Evolutionary conservation across 2,329 filamentous ascomycete genomes (phyloP), one percentile per base, ranked within the genome.

Genomic region (Dactylella cylindrospora): DNA sequence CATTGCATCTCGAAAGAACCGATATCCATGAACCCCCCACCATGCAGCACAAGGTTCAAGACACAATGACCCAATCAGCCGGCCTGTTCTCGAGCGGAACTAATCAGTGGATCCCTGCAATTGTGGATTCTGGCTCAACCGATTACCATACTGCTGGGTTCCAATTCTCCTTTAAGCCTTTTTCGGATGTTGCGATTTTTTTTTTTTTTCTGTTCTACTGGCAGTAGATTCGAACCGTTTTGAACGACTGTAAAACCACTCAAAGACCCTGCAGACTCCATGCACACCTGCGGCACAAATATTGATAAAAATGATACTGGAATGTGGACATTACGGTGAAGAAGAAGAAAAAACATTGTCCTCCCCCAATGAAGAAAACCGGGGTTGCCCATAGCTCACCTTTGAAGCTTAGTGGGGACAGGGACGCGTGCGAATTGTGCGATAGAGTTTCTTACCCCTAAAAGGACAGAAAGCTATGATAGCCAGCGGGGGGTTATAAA

Each of bases 371-470:
- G 38, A 49, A 23, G 19, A 41, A 54, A 55, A 17, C 43, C 44
- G 40, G 54, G 43, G 43, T 45, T 23, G 13, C 19, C 41, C 26
- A 38, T 35, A 35, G 50, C 50, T 53, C 41, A 53, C 55, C 55
- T 43, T 61, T 53, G 49, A 36, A 51, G 54, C 35, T 41, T 25
- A 41, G 19, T 53, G 35, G 40, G n/a, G n/a, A n/a, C 54, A 47
- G 22, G 43, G 57, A 45, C 54, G 50, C 57, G 36, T 62, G 57
- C 57, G 49, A 53, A 54, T 54, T 62, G 43, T 47, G 49, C 43
- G 47, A 52, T 47, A 31, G 29, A 44, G 36, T 44, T 38, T 50
- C 47, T 22, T 41, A n/a, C 55, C 57, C 57, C 36, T 45, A 54
- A 53, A 40, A 17, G n/a, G 17, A 31, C 36, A 33, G 15, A 25